Evolutionary conservation across 768 basidiomycete species (phyloP), one percentile per base, ranked within the genome.

Genomic region (Aureoboletus auriporus): DNA sequence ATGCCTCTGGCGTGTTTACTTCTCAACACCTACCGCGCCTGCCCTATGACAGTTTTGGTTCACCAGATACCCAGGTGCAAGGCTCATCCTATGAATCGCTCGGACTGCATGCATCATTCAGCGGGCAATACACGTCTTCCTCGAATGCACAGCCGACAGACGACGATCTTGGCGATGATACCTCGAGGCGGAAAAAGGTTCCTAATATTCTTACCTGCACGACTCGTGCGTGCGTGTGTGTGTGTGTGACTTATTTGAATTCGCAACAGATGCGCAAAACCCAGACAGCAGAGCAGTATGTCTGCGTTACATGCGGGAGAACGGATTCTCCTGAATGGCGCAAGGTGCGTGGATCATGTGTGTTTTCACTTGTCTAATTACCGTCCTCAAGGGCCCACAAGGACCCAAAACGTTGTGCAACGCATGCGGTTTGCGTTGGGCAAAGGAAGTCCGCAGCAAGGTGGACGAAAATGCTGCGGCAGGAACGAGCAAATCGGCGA

Each of bases 321-420:
- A 97, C 94, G 1, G 91, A 93, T 67, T 94, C 92, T 36, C 94
- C 96, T 0, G 95, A 99, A 70, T 99, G 95, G 95, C 80, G 95
- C 58, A 94, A 93, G 78, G 90, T 78, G 44, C 43, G 4, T 28
- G 39, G 37, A 23, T n/a, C 11, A 5, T 39, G 10, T 9, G 12
- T 30, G 1, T 13, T 37, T n/a, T 44, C 46, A 23, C 40, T 43
- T 17, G 46, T 26, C 73, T 53, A 43, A 49, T 59, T 53, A 54
- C 23, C 23, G 5, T 17, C 12, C 12, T 33, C 33, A 55, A 89
- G 89, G 95, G 95, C 10, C 95, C 95, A 1, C 76, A 81, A 46
- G 95, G 95, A 31, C 93, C 95, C 1, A 99, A 97, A 71, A 96
- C 95, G n/a, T 71, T 97, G 5, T 97, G 95, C 74, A 96, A 97